These are phyloP conservation scores for Gossypium laxum DNA, from an alignment of 441 rosid species.

Conservation along the genomic window DNA sequence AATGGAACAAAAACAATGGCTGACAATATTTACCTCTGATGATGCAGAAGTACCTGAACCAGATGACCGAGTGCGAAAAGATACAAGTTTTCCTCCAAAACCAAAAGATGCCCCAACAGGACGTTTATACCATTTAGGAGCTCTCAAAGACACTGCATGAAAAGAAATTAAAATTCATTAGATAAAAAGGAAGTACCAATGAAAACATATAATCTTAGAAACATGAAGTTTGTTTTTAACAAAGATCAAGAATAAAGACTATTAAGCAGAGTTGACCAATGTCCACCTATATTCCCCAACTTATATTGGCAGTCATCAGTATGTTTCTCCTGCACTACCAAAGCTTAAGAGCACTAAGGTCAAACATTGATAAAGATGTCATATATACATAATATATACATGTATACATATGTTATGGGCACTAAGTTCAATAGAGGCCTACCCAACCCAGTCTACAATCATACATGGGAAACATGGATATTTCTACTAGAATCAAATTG, in stretches of 20 bases:
- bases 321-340: constrained; percentile 3
- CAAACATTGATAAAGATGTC: not conserved
- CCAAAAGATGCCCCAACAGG: constrained; percentile 96
- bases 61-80: constrained; percentile 51
- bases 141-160: constrained; percentile 54
- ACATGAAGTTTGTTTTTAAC: not conserved
- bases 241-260: not conserved
- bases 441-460: not conserved
- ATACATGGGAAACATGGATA: not conserved
- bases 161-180: not conserved
- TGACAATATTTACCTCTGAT: constrained; percentile 22
- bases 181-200: not conserved
- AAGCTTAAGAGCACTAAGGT: not conserved
- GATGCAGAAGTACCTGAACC: constrained; percentile 33
- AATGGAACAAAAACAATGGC: not conserved
- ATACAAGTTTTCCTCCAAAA: constrained; percentile 95
- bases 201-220: not conserved
- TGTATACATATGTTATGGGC: not conserved
- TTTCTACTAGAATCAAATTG: constrained; percentile 5
- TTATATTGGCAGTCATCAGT: not conserved
- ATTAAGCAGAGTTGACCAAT: not conserved
- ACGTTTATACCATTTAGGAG: constrained; percentile 95
- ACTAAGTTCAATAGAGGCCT: not conserved
- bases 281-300: not conserved
- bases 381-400: not conserved